Conservation (phyloP, 495 filamentous ascomycete species). For the Hypoxylon trugodes region DNA sequence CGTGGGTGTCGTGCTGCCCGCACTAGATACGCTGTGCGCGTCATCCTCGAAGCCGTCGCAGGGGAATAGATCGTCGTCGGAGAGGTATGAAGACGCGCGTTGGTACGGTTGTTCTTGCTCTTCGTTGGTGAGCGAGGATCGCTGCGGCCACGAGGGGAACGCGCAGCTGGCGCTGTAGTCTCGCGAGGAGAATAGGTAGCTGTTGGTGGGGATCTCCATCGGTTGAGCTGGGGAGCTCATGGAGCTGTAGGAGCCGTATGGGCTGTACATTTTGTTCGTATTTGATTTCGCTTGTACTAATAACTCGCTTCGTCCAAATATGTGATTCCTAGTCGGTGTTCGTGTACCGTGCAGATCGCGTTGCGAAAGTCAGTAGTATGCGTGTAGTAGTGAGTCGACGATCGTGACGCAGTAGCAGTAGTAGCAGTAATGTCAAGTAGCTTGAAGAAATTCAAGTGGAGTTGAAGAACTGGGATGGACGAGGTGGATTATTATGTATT, state of each 20-base stretch:
- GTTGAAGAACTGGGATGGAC: conserved; percentile 18
- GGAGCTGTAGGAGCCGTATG: conserved; percentile 55
- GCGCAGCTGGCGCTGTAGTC: conserved; percentile 54
- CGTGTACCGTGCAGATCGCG: neutral
- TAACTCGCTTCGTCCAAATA: neutral
- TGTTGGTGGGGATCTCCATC: conserved; percentile 61
- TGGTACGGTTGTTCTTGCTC: conserved; percentile 45
- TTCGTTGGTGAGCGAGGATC: conserved; percentile 52
- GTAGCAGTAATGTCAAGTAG: too few relatives aligned
- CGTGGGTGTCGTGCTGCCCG: conserved; percentile 52
- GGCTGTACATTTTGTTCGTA: conserved; percentile 52
- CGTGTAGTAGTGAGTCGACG: conserved; percentile 7
- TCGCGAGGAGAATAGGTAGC: conserved; percentile 46
- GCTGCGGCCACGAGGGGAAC: conserved; percentile 61
- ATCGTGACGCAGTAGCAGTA: conserved; percentile 18
- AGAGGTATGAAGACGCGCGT: conserved; percentile 57
- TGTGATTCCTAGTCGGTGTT: neutral
- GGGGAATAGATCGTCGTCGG: conserved; percentile 59
- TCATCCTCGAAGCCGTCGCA: conserved; percentile 53
- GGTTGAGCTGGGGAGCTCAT: conserved; percentile 55
- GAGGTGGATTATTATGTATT: conserved; percentile 36
- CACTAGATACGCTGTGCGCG: conserved; percentile 54
- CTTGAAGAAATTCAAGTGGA: conserved; percentile 5
- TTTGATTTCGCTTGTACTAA: conserved; percentile 12
- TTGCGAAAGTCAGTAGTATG: conserved; percentile 11